Conservation (phyloP, 169 alveolate genomes). For the Plasmodium reichenowi region DNA sequence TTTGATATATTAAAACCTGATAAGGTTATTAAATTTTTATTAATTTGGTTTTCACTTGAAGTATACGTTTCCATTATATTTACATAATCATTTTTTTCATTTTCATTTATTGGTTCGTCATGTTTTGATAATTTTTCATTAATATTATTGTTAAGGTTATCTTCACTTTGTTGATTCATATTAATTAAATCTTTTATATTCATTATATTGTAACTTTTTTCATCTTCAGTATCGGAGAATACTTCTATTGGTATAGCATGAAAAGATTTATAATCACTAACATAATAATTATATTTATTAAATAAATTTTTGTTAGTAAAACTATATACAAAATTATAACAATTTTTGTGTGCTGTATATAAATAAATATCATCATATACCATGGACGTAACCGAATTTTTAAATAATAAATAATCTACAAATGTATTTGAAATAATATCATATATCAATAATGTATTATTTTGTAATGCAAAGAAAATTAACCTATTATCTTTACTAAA, state of each 20-base stretch:
- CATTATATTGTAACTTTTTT: neutral
- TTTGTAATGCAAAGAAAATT: slow-evolving; percentile 48
- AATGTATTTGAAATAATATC: slow-evolving; percentile 68
- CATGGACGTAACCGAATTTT: slow-evolving; percentile 34
- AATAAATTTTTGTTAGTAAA: slow-evolving; percentile 72
- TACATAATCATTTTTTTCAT: slow-evolving; percentile 9
- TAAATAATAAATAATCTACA: slow-evolving; percentile 44
- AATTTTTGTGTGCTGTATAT: slow-evolving; percentile 32
- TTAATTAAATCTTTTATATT: slow-evolving; percentile 9
- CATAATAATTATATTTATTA: slow-evolving; percentile 34
- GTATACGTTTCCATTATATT: slow-evolving; percentile 26
- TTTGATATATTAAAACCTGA: slow-evolving; percentile 67
- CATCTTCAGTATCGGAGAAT: slow-evolving; percentile 14
- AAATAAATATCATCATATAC: slow-evolving; percentile 54
- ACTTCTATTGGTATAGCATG: slow-evolving; percentile 62
- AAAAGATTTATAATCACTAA: slow-evolving; percentile 50
- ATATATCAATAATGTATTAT: slow-evolving; percentile 38
- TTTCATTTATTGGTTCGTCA: neutral
- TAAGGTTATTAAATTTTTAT: slow-evolving; percentile 50
- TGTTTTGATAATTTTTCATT: neutral
- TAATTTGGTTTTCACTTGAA: slow-evolving; percentile 70
- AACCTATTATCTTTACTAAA: slow-evolving; percentile 69
- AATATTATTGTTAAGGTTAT: neutral
- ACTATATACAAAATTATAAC: slow-evolving; percentile 19
- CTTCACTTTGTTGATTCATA: slow-evolving; percentile 4